A percentile compares a stretch with the other conserved stretches of the same genome.
phyloP scores from a whole-genome alignment of 768 basidiomycete genomes.

The Aureoboletus auriporus region DNA sequence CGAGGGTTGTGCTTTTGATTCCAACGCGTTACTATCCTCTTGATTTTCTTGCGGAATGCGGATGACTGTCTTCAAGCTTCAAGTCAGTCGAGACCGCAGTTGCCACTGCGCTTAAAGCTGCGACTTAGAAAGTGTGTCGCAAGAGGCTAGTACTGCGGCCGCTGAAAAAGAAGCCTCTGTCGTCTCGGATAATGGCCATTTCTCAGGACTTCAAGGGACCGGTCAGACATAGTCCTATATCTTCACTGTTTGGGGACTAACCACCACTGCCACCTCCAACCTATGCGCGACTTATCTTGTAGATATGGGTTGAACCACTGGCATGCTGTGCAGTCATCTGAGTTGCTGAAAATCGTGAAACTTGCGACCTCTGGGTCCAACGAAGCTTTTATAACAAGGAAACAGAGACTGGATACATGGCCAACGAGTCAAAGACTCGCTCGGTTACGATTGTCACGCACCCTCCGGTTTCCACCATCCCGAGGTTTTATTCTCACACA shows the following conservation, averaged over 20 bases:
- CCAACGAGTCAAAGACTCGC: background rate
- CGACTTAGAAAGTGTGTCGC: background rate
- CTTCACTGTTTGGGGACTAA: background rate
- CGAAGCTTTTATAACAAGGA: background rate
- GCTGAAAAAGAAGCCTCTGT: background rate
- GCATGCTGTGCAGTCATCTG: slow-evolving; percentile 8
- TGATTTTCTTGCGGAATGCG: background rate
- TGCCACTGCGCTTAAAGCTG: slow-evolving; percentile 1
- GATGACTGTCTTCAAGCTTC: background rate
- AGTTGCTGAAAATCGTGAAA: background rate
- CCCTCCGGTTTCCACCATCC: slow-evolving; percentile 6
- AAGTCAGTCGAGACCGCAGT: background rate
- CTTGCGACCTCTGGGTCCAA: background rate
- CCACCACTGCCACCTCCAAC: slow-evolving; percentile 2
- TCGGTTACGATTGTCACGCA: background rate
- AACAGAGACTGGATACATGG: background rate
- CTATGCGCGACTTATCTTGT: background rate
- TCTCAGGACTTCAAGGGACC: background rate
- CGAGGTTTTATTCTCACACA: slow-evolving; percentile 24
- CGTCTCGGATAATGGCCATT: background rate
- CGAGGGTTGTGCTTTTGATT: background rate
- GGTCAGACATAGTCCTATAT: background rate
- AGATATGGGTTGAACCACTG: background rate
- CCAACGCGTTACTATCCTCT: background rate
- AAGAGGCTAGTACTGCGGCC: background rate